These are phyloP conservation scores for Pistacia vera DNA, from an alignment of 345 rosid genomes.

Conservation along the genomic window DNA sequence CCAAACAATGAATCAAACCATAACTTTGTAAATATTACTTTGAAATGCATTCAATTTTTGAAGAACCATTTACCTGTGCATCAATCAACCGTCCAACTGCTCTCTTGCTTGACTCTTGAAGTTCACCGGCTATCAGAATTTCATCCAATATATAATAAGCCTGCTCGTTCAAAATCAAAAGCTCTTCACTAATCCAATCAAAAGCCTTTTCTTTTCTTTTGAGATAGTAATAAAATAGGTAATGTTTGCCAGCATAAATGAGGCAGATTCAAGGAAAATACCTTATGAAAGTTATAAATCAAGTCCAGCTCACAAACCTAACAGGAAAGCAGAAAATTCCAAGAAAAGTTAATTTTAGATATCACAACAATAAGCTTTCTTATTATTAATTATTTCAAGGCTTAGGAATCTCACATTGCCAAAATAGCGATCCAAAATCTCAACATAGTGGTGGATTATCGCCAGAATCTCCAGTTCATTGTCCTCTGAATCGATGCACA, in stretches of 20 bases:
- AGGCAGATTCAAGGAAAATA: constrained; percentile 8
- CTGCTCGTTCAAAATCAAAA: constrained; percentile 20
- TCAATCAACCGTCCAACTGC: constrained; percentile 49
- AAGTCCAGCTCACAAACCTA: constrained; percentile 69
- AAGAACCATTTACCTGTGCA: constrained; percentile 40
- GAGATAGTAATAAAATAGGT: no score
- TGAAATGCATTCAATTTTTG: neutral
- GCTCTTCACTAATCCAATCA: neutral
- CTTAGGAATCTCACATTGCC: constrained; percentile 41
- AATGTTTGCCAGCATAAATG: no score
- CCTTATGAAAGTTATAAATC: constrained; percentile 70
- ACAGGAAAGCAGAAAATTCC: neutral
- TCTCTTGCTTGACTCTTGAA: constrained; percentile 68
- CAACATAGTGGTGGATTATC: constrained; percentile 59
- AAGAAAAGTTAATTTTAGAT: neutral
- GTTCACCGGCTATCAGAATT: constrained; percentile 62
- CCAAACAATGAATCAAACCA: neutral
- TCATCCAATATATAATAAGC: constrained; percentile 66
- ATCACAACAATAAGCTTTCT: neutral
- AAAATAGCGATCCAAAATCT: constrained; percentile 58
- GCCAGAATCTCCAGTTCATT: constrained; percentile 58
- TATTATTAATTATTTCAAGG: neutral
- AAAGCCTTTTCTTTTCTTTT: no score
- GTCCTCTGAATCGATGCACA: constrained; percentile 57
- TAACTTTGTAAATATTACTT: neutral